Evolutionary conservation across 2,329 filamentous ascomycete species (phyloP).

Genomic region (Neonectria ditissima): DNA sequence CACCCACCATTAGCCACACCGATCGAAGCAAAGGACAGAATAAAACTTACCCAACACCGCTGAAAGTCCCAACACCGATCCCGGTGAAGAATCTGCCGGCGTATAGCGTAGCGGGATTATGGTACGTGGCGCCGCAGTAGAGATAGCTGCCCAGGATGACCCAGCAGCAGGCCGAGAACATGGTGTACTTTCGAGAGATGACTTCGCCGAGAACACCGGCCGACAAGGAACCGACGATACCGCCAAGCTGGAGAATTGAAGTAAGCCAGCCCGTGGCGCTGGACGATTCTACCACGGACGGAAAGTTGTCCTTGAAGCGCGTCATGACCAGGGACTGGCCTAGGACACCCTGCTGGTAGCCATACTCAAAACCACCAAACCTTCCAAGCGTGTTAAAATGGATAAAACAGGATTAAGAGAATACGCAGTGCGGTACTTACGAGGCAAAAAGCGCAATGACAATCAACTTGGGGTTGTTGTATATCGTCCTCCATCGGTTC

Average conservation of each 20-base stretch:
- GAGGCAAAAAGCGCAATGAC: conserved; percentile 43
- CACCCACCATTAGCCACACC: background rate
- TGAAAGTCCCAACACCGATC: conserved; percentile 61
- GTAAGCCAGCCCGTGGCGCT: conserved; percentile 64
- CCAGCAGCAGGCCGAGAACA: conserved; percentile 62
- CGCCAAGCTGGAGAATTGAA: conserved; percentile 62
- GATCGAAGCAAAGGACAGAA: background rate
- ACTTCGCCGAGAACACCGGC: conserved; percentile 62
- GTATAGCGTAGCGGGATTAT: conserved; percentile 57
- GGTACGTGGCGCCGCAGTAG: conserved; percentile 55
- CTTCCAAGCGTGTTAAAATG: conserved; percentile 13
- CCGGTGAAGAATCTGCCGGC: conserved; percentile 63
- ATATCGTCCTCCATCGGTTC: conserved; percentile 40
- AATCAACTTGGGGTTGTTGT: conserved; percentile 40
- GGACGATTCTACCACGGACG: conserved; percentile 58
- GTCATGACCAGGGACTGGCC: conserved; percentile 66
- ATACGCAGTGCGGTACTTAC: conserved; percentile 14
- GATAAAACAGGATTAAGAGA: too few species aligned
- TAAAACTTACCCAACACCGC: conserved; percentile 47
- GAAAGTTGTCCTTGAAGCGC: conserved; percentile 62
- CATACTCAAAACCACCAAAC: conserved; percentile 40
- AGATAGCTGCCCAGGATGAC: conserved; percentile 59
- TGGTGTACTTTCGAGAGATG: conserved; percentile 64
- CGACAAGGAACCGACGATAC: conserved; percentile 60
- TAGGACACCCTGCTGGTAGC: conserved; percentile 62